Base-by-base conservation (phyloP, 345 rosid genomes). In the Acer saccharum region DNA sequence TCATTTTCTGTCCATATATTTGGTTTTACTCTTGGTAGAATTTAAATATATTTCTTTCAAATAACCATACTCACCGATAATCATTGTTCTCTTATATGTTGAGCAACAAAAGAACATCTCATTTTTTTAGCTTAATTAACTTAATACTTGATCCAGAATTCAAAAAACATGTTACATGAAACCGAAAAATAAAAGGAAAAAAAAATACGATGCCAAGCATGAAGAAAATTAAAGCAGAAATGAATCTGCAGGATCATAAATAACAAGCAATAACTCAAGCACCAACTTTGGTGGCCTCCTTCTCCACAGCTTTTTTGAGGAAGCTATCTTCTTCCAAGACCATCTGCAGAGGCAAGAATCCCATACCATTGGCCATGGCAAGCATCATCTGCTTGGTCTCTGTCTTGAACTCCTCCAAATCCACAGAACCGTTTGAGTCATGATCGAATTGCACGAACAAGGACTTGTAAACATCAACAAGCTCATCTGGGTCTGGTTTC, bases 291-390 rank as follows among this genome's bases (percentile, higher is more conserved):
- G 81, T 65, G 61, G 72, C 64, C 80, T 87, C 89, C 21, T 76
- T 65, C 43, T 87, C 88, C 14, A 86, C 88, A 2, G 92, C 92
- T 25, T 83, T 84, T 80, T 61, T 84, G 80, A 89, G 41, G 62
- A 87, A 66, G 69, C 89, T 79, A 29, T 85, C 89, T 67, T 86
- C 82, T 79, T 89, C 91, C 13, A 85, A 81, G 46, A 77, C 83
- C 90, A 86, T 89, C 62, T 84, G 87, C 41, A 84, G 72, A 2
- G 94, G 86, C 83, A 85, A 74, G 81, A 86, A 86, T 11, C 90
- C 88, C 52, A 89, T 50, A 17, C 86, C 92, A 14, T 57, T 78
- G 7, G 90, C 89, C 86, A 87, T 83, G 17, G 88, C 88, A 14
- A 85, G 76, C 90, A 84, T 76, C 83, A 86, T 32, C 20, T 70